phyloP scores from a whole-genome alignment of 1,284 basidiomycete genomes.

The Sphaerobolus stellatus region DNA sequence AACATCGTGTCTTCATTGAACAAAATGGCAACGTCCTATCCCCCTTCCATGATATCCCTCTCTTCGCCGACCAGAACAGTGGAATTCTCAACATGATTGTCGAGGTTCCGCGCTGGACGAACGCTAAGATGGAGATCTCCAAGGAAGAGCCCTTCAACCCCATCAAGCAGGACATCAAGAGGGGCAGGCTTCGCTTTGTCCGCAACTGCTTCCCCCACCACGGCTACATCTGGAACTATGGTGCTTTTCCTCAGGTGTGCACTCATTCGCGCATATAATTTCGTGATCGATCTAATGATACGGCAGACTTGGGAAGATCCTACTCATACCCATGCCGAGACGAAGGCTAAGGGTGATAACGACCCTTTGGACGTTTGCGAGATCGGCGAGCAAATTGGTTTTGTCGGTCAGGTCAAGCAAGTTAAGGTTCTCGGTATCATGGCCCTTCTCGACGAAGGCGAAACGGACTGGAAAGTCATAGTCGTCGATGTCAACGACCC shows the following conservation, averaged over 20 bases:
- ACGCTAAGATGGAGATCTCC: constrained; percentile 98
- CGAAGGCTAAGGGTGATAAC: constrained; percentile 98
- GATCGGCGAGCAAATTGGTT: constrained; percentile 98
- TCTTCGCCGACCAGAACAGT: constrained; percentile 91
- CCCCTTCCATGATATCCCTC: constrained; percentile 94
- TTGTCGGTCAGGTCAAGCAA: constrained; percentile 98
- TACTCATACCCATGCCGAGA: constrained; percentile 84
- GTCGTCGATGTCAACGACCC: constrained; percentile 98
- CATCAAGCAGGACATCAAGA: constrained; percentile 98
- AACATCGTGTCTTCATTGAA: constrained; percentile 94
- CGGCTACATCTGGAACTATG: constrained; percentile 98
- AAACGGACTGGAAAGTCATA: constrained; percentile 99
- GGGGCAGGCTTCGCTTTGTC: constrained; percentile 94
- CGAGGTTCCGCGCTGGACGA: constrained; percentile 99
- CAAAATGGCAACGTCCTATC: constrained; percentile 85
- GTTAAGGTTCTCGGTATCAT: constrained; percentile 99
- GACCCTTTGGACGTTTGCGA: constrained; percentile 99
- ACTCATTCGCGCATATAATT: too few relatives aligned
- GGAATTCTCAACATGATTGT: constrained; percentile 98
- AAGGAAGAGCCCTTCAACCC: constrained; percentile 98
- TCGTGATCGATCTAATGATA: constrained; percentile 14
- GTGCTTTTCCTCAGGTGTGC: constrained; percentile 89
- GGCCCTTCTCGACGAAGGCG: constrained; percentile 97
- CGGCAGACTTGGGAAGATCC: constrained; percentile 98
- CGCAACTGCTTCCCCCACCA: constrained; percentile 99